Percentiles rank a stretch among this genome's conserved stretches.
phyloP scores from a whole-genome alignment of 371 early-diverging fungal genomes.

The Zychaea mexicana region DNA sequence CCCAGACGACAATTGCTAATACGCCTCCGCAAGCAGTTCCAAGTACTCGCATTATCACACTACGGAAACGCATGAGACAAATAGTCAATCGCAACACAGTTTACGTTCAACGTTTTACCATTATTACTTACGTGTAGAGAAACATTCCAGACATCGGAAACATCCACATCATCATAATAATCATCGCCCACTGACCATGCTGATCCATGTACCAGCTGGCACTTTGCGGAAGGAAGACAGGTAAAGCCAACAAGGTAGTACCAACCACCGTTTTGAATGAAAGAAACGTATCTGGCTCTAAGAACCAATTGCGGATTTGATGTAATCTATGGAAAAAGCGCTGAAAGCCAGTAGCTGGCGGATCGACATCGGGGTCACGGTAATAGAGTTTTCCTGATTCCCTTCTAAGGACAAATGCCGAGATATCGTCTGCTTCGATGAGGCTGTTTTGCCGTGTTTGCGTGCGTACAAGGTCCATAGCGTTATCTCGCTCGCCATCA shows the following conservation, averaged over 20 bases:
- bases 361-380: slow-evolving; percentile 42
- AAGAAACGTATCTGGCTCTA: slow-evolving; percentile 30
- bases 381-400: slow-evolving; percentile 8
- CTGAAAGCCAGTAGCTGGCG: slow-evolving; percentile 27
- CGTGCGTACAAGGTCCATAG: slow-evolving; percentile 13
- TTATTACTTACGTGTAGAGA: slow-evolving; percentile 27
- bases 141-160: slow-evolving; percentile 45
- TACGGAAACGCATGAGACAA: slow-evolving; percentile 10
- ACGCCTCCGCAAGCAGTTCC: slow-evolving; percentile 37
- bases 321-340: slow-evolving; percentile 27
- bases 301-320: slow-evolving; percentile 25
- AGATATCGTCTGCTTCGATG: background rate
- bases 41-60: slow-evolving; percentile 27
- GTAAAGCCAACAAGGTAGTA: slow-evolving; percentile 38
- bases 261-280: slow-evolving; percentile 42
- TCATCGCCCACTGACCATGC: slow-evolving; percentile 49
- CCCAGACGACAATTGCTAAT: slow-evolving; percentile 45
- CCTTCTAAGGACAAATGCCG: background rate
- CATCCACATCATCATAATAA: slow-evolving; percentile 43
- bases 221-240: slow-evolving; percentile 28
- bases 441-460: slow-evolving; percentile 1
- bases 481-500: background rate
- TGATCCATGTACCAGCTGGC: slow-evolving; percentile 34
- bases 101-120: background rate
- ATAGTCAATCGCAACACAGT: background rate